Conservation (phyloP, 371 early-diverging fungal species). For the Syncephalis fuscata region DNA sequence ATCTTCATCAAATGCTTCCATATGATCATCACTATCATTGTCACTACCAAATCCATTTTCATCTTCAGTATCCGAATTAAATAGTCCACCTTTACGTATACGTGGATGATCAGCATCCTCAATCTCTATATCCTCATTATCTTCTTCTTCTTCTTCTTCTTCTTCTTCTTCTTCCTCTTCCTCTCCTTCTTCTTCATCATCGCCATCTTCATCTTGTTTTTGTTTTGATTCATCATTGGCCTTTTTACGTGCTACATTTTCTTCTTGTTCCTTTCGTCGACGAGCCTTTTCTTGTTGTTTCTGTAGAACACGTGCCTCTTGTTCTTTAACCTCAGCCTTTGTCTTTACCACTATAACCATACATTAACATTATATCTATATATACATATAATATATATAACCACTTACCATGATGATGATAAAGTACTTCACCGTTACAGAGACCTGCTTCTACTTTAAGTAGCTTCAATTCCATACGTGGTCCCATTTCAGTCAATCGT, state of each 20-base stretch:
- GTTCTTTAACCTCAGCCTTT: constrained; percentile 42
- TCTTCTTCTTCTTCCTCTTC: constrained; percentile 16
- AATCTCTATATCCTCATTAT: constrained; percentile 17
- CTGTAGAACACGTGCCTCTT: constrained; percentile 30
- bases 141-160: constrained; percentile 19
- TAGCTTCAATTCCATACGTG: constrained; percentile 73
- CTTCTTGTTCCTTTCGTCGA: constrained; percentile 61
- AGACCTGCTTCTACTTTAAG: constrained; percentile 85
- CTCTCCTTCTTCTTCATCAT: constrained; percentile 15
- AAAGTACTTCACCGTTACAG: constrained; percentile 84
- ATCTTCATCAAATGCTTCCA: constrained; percentile 15
- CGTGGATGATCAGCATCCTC: constrained; percentile 17
- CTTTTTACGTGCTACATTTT: constrained; percentile 66
- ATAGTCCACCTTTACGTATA: constrained; percentile 10
- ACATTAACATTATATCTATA: not conserved
- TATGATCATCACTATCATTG: constrained; percentile 14
- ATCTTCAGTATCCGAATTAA: constrained; percentile 14
- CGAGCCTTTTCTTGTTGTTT: constrained; percentile 38
- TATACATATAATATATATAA: not conserved
- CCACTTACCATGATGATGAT: constrained; percentile 45
- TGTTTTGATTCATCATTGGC: constrained; percentile 26
- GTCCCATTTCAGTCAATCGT: constrained; percentile 79
- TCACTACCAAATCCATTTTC: constrained; percentile 22
- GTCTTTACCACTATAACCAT: constrained; percentile 44
- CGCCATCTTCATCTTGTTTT: constrained; percentile 11